Base-by-base conservation (phyloP, 73 alveolate genomes). In the Blepharisma japonicum region DNA sequence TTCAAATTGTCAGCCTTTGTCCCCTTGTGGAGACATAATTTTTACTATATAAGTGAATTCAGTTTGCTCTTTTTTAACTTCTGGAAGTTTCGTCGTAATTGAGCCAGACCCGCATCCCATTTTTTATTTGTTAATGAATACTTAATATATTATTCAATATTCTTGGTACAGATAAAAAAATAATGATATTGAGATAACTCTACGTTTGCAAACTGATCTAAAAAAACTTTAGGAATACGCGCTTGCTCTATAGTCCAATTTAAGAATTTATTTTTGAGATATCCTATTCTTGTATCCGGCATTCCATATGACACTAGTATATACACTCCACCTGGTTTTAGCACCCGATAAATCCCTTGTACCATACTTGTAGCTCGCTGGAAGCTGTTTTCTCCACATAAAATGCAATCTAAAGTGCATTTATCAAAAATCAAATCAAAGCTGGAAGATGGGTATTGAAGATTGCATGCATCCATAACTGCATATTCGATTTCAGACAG, bases 391-490 rank as follows among this genome's bases (percentile, higher is more conserved):
- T 90, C 93, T 11, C 96, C 95, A 71, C 98, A 92, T n/a, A 92
- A 84, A 49, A 92, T 55, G 49, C 94, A 90, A 68, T 90, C 97
- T 46, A 90, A 82, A 2, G 94, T 87, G 55, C 92, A 80, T 88
- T 90, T 90, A 80, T 90, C 97, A 47, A 90, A 77, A 7, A 88
- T 90, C 71, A 90, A 68, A 56, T 90, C 97, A 61, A 90, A 83
- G 55, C 78, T 27, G n/a, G 61, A 77, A 61, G 80, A 77, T 39
- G 88, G 86, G 79, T 74, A 93, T 71, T 70, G 72, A 49, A 90
- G 20, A 50, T 93, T 89, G 6, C 96, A 68, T 23, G 81, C 94
- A 68, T 92, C 94, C 98, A 92, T 92, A 6, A 89, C 97, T 67
- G 86, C 94, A 80, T 80, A 92, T 4, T 61, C 83, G 93, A 92